Percentiles rank a stretch among this genome's conserved stretches.
phyloP scores from a whole-genome alignment of 805 yeast species.

The Saturnispora sanitii region DNA sequence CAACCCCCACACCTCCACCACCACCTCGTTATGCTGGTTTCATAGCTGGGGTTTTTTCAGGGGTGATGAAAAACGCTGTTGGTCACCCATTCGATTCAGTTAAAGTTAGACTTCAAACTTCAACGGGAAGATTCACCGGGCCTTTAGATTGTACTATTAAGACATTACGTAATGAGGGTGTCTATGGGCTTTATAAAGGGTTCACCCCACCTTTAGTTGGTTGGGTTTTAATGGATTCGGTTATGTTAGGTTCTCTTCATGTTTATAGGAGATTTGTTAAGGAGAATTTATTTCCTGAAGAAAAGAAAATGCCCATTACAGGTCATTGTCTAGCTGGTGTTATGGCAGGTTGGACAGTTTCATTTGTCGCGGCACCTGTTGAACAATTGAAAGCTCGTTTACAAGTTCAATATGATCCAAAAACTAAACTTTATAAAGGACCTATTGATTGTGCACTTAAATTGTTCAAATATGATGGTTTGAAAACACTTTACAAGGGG shows the following conservation, averaged over 20 bases:
- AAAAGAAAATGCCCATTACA: constrained; percentile 53
- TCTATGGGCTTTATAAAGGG: constrained; percentile 75
- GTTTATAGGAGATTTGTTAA: constrained; percentile 62
- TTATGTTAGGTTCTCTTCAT: constrained; percentile 80
- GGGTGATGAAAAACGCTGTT: constrained; percentile 77
- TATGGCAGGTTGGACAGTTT: constrained; percentile 89
- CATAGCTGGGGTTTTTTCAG: constrained; percentile 82
- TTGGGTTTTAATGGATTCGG: constrained; percentile 90
- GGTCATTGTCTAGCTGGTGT: constrained; percentile 69
- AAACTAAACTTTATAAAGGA: constrained; percentile 56
- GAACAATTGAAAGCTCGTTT: constrained; percentile 83
- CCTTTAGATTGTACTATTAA: constrained; percentile 72
- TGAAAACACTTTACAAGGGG: constrained; percentile 71
- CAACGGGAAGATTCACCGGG: constrained; percentile 56
- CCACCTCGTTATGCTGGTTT: constrained; percentile 62
- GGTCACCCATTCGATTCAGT: constrained; percentile 93
- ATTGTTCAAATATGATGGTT: constrained; percentile 50
- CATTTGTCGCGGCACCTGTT: constrained; percentile 92
- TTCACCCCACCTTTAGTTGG: constrained; percentile 90
- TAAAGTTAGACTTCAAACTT: constrained; percentile 75
- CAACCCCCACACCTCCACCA: constrained; percentile 16
- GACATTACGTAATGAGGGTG: constrained; percentile 67
- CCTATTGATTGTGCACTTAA: constrained; percentile 68
- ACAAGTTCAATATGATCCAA: constrained; percentile 83
- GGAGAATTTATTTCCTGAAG: constrained; percentile 52